Evolutionary conservation across 1,284 basidiomycete species (phyloP).

Genomic region (Ustilago xerochloae): DNA sequence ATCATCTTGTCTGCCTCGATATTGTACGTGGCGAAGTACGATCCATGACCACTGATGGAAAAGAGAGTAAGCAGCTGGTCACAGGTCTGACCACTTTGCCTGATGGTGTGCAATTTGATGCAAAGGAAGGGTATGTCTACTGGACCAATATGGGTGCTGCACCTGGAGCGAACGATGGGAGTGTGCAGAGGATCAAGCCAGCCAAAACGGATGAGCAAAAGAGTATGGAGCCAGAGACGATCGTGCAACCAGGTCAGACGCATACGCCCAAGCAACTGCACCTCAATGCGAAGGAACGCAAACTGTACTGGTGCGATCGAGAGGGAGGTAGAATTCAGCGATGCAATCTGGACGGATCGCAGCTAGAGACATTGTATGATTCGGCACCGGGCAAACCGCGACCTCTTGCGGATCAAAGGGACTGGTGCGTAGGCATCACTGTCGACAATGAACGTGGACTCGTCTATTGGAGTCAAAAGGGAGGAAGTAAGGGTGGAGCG

Average conservation of each 20-base stretch:
- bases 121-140: not conserved
- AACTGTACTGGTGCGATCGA: not conserved
- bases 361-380: not conserved
- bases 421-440: not conserved
- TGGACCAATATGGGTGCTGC: not conserved
- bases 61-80: not conserved
- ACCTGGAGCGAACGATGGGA: not conserved
- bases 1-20: not conserved
- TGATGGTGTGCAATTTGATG: not conserved
- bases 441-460: not conserved
- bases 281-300: not conserved
- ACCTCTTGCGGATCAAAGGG: not conserved
- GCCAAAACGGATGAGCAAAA: not conserved
- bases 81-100: not conserved
- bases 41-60: not conserved
- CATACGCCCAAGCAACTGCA: not conserved
- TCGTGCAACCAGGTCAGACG: not conserved
- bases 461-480: not conserved
- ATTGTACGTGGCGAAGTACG: not conserved
- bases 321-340: not conserved
- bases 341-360: not conserved
- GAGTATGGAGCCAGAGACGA: not conserved
- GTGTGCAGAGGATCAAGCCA: not conserved
- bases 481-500: not conserved
- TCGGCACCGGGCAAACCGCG: not conserved